A percentile compares a stretch with the other conserved stretches of the same genome.
These are phyloP conservation scores for Fagopyrum tataricum DNA, from an alignment of 148 eudicot species.

Conservation along the genomic window DNA sequence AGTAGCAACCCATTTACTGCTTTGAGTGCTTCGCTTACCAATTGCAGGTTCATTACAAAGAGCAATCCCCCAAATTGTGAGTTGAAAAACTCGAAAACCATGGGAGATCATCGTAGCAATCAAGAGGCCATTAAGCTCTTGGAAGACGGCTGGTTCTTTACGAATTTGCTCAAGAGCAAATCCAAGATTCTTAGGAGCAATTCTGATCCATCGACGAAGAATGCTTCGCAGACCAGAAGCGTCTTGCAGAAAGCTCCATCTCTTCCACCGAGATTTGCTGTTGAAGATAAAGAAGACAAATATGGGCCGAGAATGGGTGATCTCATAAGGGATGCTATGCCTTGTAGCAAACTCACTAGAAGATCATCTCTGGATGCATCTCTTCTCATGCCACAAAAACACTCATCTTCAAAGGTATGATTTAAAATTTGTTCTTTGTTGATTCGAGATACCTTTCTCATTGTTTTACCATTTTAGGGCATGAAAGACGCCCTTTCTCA, in stretches of 20 bases:
- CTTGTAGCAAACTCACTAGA: constrained; percentile 14
- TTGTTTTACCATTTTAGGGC: constrained; percentile 23
- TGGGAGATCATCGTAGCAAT: constrained; percentile 18
- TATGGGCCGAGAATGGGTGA: constrained; percentile 62
- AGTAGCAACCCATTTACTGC: constrained; percentile 31
- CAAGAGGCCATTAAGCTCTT: constrained; percentile 30
- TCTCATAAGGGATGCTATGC: constrained; percentile 73
- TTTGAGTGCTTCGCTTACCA: constrained; percentile 10
- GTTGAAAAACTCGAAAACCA: background rate
- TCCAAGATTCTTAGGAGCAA: constrained; percentile 36
- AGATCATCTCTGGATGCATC: background rate
- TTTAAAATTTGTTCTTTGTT: background rate
- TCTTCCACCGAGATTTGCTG: constrained; percentile 24
- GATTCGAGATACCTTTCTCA: background rate
- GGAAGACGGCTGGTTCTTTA: constrained; percentile 63
- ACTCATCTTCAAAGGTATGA: constrained; percentile 45
- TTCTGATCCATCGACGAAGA: constrained; percentile 39
- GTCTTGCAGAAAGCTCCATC: constrained; percentile 34
- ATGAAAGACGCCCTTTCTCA: constrained; percentile 21
- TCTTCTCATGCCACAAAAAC: background rate
- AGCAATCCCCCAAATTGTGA: background rate
- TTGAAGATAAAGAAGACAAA: constrained; percentile 38
- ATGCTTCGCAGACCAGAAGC: background rate
- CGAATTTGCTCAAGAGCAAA: constrained; percentile 33
- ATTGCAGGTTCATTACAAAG: background rate